These are phyloP conservation scores for Penicillium coffeae DNA, from an alignment of 495 filamentous ascomycete species.

Conservation along the genomic window DNA sequence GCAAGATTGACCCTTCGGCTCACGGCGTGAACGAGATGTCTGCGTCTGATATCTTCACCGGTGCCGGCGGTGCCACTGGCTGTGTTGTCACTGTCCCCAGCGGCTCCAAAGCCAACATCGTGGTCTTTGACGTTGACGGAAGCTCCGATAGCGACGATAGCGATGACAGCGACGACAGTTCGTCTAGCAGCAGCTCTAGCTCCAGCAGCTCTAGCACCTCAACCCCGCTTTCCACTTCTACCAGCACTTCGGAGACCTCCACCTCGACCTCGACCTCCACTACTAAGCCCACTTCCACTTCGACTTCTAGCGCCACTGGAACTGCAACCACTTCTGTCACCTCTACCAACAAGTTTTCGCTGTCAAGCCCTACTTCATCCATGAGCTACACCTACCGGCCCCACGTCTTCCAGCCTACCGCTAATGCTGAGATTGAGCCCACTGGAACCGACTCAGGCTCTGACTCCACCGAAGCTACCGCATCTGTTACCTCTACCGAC, in stretches of 20 bases:
- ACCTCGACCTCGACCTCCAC: slow-evolving; percentile 21
- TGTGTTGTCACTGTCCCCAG: slow-evolving; percentile 76
- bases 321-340: slow-evolving; percentile 21
- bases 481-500: slow-evolving; percentile 11
- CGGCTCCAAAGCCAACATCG: slow-evolving; percentile 63
- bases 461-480: slow-evolving; percentile 8
- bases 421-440: slow-evolving; percentile 18
- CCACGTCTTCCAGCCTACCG: slow-evolving; percentile 31
- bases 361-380: slow-evolving; percentile 18
- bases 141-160: slow-evolving; percentile 15
- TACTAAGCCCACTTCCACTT: slow-evolving; percentile 17
- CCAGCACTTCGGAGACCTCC: slow-evolving; percentile 13
- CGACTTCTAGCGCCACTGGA: slow-evolving; percentile 15
- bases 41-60: slow-evolving; percentile 42
- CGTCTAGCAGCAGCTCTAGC: slow-evolving; percentile 14
- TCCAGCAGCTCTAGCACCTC: slow-evolving; percentile 21
- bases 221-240: slow-evolving; percentile 11
- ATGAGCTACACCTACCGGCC: slow-evolving; percentile 32
- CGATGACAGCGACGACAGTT: background rate
- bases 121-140: slow-evolving; percentile 52
- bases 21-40: slow-evolving; percentile 59
- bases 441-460: background rate
- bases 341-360: slow-evolving; percentile 14
- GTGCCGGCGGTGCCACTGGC: slow-evolving; percentile 68
- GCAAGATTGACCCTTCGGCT: slow-evolving; percentile 64